Conservation (phyloP, 2,329 filamentous ascomycete genomes). For the Metarhizium robertsii region DNA sequence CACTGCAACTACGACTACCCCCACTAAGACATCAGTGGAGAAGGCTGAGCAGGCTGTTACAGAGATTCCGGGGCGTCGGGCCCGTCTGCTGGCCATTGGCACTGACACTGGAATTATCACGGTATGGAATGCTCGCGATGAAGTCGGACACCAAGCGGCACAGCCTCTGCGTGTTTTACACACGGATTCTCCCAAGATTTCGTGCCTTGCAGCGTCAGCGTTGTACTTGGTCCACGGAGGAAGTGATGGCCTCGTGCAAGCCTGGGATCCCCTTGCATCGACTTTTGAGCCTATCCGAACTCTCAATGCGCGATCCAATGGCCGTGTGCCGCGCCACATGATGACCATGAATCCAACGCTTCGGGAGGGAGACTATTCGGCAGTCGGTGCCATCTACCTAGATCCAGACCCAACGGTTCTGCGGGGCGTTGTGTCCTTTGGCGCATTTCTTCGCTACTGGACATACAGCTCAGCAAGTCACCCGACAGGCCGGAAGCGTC, state of each 20-base stretch:
- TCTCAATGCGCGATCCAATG: conserved; percentile 75
- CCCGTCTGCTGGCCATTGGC: conserved; percentile 71
- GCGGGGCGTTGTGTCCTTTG: conserved; percentile 78
- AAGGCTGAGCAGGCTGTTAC: conserved; percentile 24
- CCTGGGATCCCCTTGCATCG: conserved; percentile 92
- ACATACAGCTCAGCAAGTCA: conserved; percentile 79
- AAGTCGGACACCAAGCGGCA: conserved; percentile 35
- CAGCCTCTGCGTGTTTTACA: conserved; percentile 71
- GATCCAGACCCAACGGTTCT: conserved; percentile 82
- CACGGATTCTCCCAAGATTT: conserved; percentile 83
- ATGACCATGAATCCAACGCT: conserved; percentile 44
- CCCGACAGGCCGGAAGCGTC: conserved; percentile 69
- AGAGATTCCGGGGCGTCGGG: conserved; percentile 77
- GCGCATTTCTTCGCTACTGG: conserved; percentile 86
- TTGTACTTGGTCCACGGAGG: conserved; percentile 88
- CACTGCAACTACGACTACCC: conserved; percentile 21
- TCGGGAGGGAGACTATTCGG: conserved; percentile 65
- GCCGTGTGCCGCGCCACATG: conserved; percentile 68
- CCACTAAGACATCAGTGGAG: conserved; percentile 8
- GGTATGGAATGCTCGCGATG: conserved; percentile 75
- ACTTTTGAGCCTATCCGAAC: conserved; percentile 70
- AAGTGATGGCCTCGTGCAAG: conserved; percentile 88
- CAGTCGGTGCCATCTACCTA: conserved; percentile 73
- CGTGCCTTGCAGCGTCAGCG: conserved; percentile 72
- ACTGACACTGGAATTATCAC: conserved; percentile 70